Conservation (phyloP, 179 eudicot species). For the Carnegiea gigantea region DNA sequence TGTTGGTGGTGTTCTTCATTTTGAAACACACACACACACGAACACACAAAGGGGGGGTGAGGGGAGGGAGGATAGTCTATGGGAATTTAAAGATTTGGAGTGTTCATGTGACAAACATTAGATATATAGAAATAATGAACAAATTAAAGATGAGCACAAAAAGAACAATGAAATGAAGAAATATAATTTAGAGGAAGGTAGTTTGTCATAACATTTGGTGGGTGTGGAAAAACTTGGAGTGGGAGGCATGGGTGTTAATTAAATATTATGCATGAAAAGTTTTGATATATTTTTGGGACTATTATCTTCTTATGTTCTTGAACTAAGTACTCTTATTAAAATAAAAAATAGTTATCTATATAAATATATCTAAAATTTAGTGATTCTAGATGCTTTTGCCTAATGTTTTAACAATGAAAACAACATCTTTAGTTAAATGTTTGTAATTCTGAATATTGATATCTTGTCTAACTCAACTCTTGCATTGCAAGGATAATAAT, state of each 20-base stretch:
- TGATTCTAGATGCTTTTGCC: no score
- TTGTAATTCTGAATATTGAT: no score
- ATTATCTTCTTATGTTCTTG: background rate
- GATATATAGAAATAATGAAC: background rate
- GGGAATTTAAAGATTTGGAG: slow-evolving; percentile 1
- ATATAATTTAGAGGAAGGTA: slow-evolving; percentile 18
- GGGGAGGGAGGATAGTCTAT: background rate
- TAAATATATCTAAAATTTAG: no score
- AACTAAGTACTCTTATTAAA: no score
- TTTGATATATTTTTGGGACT: background rate
- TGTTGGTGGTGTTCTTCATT: slow-evolving; percentile 53
- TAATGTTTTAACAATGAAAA: no score
- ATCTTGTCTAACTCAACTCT: no score
- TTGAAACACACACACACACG: background rate
- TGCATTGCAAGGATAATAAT: no score
- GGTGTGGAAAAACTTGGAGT: slow-evolving; percentile 38
- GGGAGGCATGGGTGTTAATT: slow-evolving; percentile 27
- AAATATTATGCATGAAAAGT: background rate
- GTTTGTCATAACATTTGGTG: slow-evolving; percentile 16
- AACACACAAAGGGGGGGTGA: no score
- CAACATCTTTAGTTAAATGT: no score
- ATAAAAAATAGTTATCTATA: no score
- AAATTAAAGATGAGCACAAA: background rate
- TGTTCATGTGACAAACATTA: background rate
- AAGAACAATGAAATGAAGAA: background rate